These are phyloP conservation scores for Wallacemonas sp. DNA, from an alignment of 208 protist species.

Conservation along the genomic window DNA sequence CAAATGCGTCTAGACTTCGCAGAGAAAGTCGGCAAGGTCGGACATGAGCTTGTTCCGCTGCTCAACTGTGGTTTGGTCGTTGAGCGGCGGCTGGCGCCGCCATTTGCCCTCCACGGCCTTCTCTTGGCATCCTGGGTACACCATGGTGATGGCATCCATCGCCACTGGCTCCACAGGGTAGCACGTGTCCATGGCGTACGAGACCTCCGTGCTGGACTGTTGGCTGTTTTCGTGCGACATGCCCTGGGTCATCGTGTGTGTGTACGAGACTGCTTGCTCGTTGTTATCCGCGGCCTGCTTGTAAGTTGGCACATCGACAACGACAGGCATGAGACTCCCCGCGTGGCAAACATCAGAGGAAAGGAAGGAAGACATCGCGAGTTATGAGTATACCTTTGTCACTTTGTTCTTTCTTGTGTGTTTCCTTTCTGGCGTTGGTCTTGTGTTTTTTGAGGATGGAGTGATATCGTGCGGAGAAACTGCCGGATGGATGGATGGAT, in stretches of 20 bases:
- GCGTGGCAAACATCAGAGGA: not conserved
- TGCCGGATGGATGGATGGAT: too few relatives aligned
- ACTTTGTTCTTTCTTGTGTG: too few relatives aligned
- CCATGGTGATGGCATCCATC: not conserved
- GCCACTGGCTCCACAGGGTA: not conserved
- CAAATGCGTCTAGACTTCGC: too few relatives aligned
- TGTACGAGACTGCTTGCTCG: not conserved
- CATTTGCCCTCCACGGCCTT: not conserved
- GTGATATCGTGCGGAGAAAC: too few relatives aligned
- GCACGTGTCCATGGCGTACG: not conserved
- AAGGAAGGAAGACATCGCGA: not conserved
- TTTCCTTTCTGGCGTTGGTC: too few relatives aligned
- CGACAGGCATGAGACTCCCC: not conserved
- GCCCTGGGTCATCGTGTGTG: not conserved
- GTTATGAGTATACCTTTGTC: too few relatives aligned
- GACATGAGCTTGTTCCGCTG: not conserved
- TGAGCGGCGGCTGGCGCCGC: not conserved
- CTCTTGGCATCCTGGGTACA: not conserved
- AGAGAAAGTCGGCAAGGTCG: conserved; percentile 3
- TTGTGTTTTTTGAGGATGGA: too few relatives aligned
- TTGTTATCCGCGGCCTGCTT: not conserved
- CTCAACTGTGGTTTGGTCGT: not conserved
- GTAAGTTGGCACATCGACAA: not conserved
- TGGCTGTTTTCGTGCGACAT: not conserved
- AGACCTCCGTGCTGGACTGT: not conserved